phyloP scores from a whole-genome alignment of 2,329 filamentous ascomycete species.

The Colletotrichum lindemuthianum region DNA sequence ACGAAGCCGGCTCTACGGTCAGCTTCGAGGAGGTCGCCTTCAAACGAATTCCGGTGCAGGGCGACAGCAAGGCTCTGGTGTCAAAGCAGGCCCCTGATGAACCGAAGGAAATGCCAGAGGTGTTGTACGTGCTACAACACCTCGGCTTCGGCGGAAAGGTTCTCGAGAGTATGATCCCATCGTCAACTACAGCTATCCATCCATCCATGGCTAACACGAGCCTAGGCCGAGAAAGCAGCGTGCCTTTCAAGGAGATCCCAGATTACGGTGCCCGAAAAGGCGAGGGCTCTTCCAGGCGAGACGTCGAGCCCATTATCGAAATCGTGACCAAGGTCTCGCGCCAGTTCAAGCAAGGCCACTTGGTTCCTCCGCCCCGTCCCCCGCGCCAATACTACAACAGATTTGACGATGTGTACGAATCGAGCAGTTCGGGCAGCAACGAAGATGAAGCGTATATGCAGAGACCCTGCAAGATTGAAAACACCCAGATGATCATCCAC shows the following conservation, averaged over 20 bases:
- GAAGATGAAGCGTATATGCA: conserved; percentile 39
- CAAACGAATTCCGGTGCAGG: neutral
- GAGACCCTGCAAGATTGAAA: conserved; percentile 43
- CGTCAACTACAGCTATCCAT: neutral
- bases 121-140: conserved; percentile 55
- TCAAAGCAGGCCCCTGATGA: conserved; percentile 37
- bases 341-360: conserved; percentile 1
- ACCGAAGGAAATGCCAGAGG: conserved; percentile 44
- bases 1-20: conserved; percentile 43
- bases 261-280: conserved; percentile 39
- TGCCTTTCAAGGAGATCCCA: conserved; percentile 49
- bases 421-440: conserved; percentile 38
- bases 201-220: conserved; percentile 28
- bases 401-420: conserved; percentile 36
- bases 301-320: conserved; percentile 52
- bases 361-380: conserved; percentile 27
- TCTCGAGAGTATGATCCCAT: conserved; percentile 47
- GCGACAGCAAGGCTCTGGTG: conserved; percentile 33
- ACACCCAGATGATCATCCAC: conserved; percentile 54
- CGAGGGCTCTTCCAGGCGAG: conserved; percentile 36
- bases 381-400: neutral
- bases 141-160: conserved; percentile 45
- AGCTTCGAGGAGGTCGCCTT: conserved; percentile 47
- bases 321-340: conserved; percentile 51
- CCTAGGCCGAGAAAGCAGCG: conserved; percentile 50